phyloP scores from a whole-genome alignment of 2,329 filamentous ascomycete species.

The Polytolypa hystricis region DNA sequence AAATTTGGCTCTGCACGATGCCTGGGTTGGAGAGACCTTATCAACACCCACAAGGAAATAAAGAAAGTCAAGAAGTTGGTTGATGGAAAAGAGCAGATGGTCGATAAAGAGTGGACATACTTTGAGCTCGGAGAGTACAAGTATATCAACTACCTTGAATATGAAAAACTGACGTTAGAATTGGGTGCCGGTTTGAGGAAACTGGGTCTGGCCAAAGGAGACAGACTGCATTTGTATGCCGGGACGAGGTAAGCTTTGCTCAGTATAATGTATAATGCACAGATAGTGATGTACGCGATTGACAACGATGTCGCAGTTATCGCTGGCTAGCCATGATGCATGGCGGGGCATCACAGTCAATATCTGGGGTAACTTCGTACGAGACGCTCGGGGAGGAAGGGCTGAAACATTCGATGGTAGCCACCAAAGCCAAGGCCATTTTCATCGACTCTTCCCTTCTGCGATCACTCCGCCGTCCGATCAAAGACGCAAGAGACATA shows the following conservation, averaged over 20 bases:
- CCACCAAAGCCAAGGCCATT: constrained; percentile 21
- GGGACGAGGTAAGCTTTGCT: constrained; percentile 47
- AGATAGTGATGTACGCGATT: not conserved
- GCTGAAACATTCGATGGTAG: constrained; percentile 19
- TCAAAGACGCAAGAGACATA: constrained; percentile 41
- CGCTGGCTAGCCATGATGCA: constrained; percentile 5
- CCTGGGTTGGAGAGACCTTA: constrained; percentile 59
- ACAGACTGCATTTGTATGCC: constrained; percentile 63
- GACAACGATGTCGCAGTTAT: too few species aligned
- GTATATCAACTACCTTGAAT: constrained; percentile 69
- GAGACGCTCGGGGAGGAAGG: constrained; percentile 24
- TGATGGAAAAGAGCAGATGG: constrained; percentile 64
- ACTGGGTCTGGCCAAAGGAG: constrained; percentile 50
- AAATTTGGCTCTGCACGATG: constrained; percentile 52
- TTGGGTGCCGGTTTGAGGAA: constrained; percentile 58
- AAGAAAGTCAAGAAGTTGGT: constrained; percentile 84
- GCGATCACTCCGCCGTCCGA: constrained; percentile 40
- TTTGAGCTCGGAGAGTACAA: constrained; percentile 70
- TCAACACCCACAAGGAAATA: constrained; percentile 68
- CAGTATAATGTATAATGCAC: not conserved
- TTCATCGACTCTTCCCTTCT: constrained; percentile 26
- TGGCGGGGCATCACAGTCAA: constrained; percentile 63
- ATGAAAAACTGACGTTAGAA: constrained; percentile 54
- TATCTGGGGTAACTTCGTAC: constrained; percentile 73
- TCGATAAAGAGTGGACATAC: constrained; percentile 85